Percentiles rank a stretch among this genome's conserved stretches.
phyloP scores from a whole-genome alignment of 371 early-diverging fungal species.

The Mucor piriformis region DNA sequence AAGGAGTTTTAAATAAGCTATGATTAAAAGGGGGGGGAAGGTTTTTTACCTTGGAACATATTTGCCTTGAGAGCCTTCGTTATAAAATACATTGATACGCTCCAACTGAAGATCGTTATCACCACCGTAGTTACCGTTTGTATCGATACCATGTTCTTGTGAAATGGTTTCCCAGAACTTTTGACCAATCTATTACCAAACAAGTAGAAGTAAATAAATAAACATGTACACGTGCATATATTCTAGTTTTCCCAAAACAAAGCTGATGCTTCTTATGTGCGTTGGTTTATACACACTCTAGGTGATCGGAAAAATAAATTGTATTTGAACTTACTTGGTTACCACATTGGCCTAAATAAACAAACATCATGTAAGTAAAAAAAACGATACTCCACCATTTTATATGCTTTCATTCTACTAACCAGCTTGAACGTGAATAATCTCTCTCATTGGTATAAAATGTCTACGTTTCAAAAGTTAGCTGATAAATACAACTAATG shows the following conservation, averaged over 20 bases:
- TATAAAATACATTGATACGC: constrained; percentile 98
- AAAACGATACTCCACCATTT: too few species aligned
- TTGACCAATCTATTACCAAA: constrained; percentile 67
- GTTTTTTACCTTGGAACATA: constrained; percentile 72
- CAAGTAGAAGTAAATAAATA: constrained; percentile 5
- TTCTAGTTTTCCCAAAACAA: not conserved
- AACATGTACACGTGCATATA: constrained; percentile 15
- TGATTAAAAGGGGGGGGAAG: not conserved
- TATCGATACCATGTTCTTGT: constrained; percentile 90
- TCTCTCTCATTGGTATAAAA: constrained; percentile 93
- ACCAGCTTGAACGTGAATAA: constrained; percentile 99
- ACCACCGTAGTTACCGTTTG: constrained; percentile 77
- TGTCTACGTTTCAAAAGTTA: not conserved
- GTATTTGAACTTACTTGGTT: constrained; percentile 70
- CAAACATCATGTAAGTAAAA: not conserved
- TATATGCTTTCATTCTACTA: too few species aligned
- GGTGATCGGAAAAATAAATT: too few species aligned
- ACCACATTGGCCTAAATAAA: constrained; percentile 76
- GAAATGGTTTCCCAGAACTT: constrained; percentile 96
- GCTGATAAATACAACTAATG: not conserved
- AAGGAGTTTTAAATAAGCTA: constrained; percentile 29
- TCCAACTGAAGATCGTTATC: constrained; percentile 86
- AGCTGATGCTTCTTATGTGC: not conserved
- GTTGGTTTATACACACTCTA: not conserved
- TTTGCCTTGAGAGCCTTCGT: constrained; percentile 86